Evolutionary conservation across 164 flowering plant species (phyloP).

Genomic region (Saururus chinensis): DNA sequence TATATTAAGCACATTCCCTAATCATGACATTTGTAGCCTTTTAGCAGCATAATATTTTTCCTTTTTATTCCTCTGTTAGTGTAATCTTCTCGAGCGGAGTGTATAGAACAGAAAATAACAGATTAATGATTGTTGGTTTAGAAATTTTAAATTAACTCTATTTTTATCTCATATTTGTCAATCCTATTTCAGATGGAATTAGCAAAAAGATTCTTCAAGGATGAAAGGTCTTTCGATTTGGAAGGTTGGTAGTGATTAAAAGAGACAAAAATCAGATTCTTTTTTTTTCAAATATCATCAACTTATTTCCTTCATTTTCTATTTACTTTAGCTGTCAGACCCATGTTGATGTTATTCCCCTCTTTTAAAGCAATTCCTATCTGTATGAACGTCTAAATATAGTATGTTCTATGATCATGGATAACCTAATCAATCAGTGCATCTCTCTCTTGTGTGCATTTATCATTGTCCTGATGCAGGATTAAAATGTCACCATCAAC

Average conservation of each 20-base stretch:
- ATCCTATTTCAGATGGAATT: conserved; percentile 47
- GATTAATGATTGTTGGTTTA: no score
- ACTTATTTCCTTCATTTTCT: background rate
- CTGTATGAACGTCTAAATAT: background rate
- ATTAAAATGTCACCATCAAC: no score
- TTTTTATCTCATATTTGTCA: background rate
- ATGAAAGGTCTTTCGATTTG: conserved; percentile 68
- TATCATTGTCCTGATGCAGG: background rate
- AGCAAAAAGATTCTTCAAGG: conserved; percentile 66
- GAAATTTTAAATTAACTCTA: no score
- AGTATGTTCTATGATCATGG: background rate
- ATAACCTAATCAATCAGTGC: no score
- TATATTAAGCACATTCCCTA: no score
- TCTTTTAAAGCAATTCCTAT: no score
- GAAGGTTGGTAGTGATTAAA: conserved; percentile 37
- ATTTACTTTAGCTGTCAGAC: background rate
- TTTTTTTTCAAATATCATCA: background rate
- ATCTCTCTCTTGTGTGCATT: no score
- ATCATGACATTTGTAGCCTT: no score
- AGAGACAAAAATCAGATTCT: background rate
- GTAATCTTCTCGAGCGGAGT: no score
- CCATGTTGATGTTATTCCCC: background rate
- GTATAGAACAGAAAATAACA: no score
- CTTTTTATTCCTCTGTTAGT: no score
- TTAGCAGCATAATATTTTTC: no score